Base-by-base conservation (phyloP, 805 yeast genomes). In the Pichia sporocuriosa region DNA sequence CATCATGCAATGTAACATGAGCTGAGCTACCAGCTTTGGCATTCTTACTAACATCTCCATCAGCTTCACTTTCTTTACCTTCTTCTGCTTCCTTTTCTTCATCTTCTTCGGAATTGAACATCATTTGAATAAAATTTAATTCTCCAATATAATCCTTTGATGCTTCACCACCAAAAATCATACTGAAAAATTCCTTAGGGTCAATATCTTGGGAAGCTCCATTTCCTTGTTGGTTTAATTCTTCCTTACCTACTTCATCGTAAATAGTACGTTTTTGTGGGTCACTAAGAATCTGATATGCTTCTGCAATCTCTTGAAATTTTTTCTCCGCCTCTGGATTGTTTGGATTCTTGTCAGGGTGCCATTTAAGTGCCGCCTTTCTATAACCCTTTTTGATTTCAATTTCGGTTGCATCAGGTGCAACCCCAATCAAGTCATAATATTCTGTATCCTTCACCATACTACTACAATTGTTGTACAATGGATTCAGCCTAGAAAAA, bases 101-200 rank as follows among this genome's bases (percentile, higher is more conserved):
- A n/a, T 48, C 46, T 15, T 43, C 57, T 44, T 44, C 50, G 35
- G 43, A 57, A 44, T 52, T 63, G 51, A 82, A 73, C 57, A 93
- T 65, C 52, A 88, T 94, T 53, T 77, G 78, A 56, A 93, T 62
- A 58, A 89, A 69, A 23, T 88, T 75, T 47, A 88, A 65, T 58
- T 93, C 96, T 5, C 98, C 98, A 53, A 90, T 85, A 72, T 88
- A 81, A 37, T 81, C 80, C 26, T 69, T 73, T 62, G 89, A 88
- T 2, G 93, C 94, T 43, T 84, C 95, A 37, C 96, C 96, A 34
- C 96, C 96, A 62, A 88, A 81, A 45, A 81, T 80, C 66, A 72
- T 72, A 4, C 81, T 69, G 57, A 81, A 81, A 52, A 79, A 78
- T 55, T 81, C 87, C 32, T 75, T 68, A 2, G 90, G 84, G 58